Percentiles rank a stretch among this genome's conserved stretches.
Evolutionary conservation across 2,329 filamentous ascomycete species (phyloP).

Genomic region (Madurella fahalii): DNA sequence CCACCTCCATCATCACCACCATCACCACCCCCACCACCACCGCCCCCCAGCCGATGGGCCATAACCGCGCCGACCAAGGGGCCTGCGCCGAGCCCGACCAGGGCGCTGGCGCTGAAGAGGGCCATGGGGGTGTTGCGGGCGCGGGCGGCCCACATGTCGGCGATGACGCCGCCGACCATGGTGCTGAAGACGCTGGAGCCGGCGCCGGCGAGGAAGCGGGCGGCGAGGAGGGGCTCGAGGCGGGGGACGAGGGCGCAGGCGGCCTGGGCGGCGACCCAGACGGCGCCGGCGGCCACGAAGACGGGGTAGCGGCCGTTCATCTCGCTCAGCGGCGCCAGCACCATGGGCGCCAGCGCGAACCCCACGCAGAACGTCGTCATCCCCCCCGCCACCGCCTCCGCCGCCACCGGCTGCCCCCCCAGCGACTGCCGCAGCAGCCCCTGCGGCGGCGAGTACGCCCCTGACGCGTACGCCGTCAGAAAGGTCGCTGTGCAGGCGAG

Average conservation of each 20-base stretch:
- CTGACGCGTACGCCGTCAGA: conserved; percentile 75
- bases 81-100: conserved; percentile 76
- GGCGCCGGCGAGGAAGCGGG: conserved; percentile 72
- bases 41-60: conserved; percentile 50
- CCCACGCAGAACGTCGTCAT: conserved; percentile 80
- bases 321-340: conserved; percentile 82
- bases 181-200: conserved; percentile 77
- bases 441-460: conserved; percentile 70
- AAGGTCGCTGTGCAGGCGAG: conserved; percentile 74
- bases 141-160: conserved; percentile 75
- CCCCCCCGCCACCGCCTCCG: conserved; percentile 64
- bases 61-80: conserved; percentile 70
- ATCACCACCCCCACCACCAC: conserved; percentile 4
- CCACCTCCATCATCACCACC: neutral
- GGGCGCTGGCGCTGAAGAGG: conserved; percentile 72
- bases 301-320: conserved; percentile 83
- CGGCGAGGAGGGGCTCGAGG: conserved; percentile 69
- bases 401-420: conserved; percentile 55
- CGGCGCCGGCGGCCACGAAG: conserved; percentile 66
- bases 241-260: conserved; percentile 67
- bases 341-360: conserved; percentile 81
- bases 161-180: conserved; percentile 88
- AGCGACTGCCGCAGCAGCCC: conserved; percentile 57
- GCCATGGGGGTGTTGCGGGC: conserved; percentile 88
- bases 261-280: conserved; percentile 69